A percentile compares a stretch with the other conserved stretches of the same genome.
These are phyloP conservation scores for Zymoseptoria tritici DNA, from an alignment of 2,329 filamentous ascomycete genomes.

Conservation along the genomic window DNA sequence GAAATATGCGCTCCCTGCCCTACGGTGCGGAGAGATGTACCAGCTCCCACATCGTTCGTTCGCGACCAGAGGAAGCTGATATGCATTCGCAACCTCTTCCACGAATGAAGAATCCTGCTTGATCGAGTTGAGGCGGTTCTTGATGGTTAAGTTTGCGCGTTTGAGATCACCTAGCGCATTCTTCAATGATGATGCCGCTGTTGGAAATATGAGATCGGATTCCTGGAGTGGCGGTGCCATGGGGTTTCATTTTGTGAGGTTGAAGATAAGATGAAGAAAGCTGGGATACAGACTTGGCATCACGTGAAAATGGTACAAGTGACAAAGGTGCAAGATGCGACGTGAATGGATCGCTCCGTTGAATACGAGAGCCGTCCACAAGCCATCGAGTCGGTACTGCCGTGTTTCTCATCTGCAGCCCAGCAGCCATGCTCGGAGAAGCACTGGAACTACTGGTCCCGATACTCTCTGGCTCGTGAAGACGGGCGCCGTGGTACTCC, in stretches of 20 bases:
- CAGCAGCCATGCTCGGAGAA: too few species aligned
- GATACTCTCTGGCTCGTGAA: not conserved
- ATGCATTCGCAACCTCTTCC: slow-evolving; percentile 48
- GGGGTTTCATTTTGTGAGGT: not conserved
- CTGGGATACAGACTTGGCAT: not conserved
- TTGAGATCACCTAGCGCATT: slow-evolving; percentile 64
- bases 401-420: too few species aligned
- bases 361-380: not conserved
- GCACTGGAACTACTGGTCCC: too few species aligned
- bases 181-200: slow-evolving; percentile 57
- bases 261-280: not conserved
- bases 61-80: slow-evolving; percentile 65
- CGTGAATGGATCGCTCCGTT: not conserved
- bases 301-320: not conserved
- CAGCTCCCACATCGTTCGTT: slow-evolving; percentile 96
- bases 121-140: slow-evolving; percentile 78
- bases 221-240: slow-evolving; percentile 9
- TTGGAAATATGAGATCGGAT: slow-evolving; percentile 47
- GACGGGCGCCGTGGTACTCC: not conserved
- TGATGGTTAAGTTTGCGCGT: slow-evolving; percentile 66
- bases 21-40: slow-evolving; percentile 66
- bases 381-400: too few species aligned
- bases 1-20: slow-evolving; percentile 78
- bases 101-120: slow-evolving; percentile 70
- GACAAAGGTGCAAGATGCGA: not conserved